phyloP scores from a whole-genome alignment of 306 rosid species.

The Rubus parviflorus region DNA sequence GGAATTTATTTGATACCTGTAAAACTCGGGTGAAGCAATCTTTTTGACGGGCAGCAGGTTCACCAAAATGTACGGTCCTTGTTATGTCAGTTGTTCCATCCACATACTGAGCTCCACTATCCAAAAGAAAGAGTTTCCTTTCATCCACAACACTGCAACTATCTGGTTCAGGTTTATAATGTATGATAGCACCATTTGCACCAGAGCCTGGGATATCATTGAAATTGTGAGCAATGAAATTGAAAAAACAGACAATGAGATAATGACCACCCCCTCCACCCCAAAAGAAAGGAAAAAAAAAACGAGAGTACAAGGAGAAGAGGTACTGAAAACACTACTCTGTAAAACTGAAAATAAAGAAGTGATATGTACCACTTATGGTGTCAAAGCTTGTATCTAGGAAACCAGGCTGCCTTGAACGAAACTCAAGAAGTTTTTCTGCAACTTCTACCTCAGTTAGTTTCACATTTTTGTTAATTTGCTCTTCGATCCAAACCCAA shows the following conservation, averaged over 20 bases:
- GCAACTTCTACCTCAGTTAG: constrained; percentile 82
- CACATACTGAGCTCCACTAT: constrained; percentile 95
- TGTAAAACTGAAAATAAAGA: background rate
- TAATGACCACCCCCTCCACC: background rate
- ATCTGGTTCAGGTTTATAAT: constrained; percentile 86
- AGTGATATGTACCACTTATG: constrained; percentile 58
- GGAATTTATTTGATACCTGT: constrained; percentile 47
- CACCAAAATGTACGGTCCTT: constrained; percentile 92
- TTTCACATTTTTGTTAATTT: constrained; percentile 53
- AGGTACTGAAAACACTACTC: background rate
- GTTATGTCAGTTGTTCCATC: constrained; percentile 98
- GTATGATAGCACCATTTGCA: constrained; percentile 94
- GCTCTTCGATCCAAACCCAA: constrained; percentile 91
- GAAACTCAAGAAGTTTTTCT: constrained; percentile 86
- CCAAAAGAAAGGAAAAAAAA: background rate
- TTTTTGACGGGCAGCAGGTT: constrained; percentile 65
- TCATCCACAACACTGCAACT: constrained; percentile 76
- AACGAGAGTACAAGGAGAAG: background rate
- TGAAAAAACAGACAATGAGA: constrained; percentile 6
- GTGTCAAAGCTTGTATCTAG: constrained; percentile 93
- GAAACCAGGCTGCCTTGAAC: constrained; percentile 84
- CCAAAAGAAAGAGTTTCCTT: constrained; percentile 79
- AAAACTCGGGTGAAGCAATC: constrained; percentile 94
- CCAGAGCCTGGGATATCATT: constrained; percentile 67
- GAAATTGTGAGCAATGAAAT: constrained; percentile 15